Evolutionary conservation across 768 basidiomycete genomes (phyloP).

Genomic region (Trametopsis cervina): DNA sequence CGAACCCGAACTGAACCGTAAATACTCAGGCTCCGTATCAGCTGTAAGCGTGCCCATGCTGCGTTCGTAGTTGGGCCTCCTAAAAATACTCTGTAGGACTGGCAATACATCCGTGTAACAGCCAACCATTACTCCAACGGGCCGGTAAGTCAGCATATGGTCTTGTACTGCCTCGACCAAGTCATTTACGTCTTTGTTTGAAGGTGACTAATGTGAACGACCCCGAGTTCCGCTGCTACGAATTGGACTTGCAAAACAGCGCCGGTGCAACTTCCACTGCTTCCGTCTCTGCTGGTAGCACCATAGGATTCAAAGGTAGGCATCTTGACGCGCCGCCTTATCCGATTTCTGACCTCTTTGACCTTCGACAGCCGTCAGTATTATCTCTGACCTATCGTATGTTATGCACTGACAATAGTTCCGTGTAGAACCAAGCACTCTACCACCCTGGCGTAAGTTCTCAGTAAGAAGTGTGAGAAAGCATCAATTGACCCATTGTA

Average conservation of each 20-base stretch:
- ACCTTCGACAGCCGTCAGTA: conserved; percentile 4
- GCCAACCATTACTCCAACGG: conserved; percentile 25
- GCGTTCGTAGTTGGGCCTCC: neutral
- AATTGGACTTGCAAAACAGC: conserved; percentile 21
- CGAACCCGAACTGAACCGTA: too few relatives aligned
- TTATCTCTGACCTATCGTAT: neutral
- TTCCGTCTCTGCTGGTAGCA: conserved; percentile 22
- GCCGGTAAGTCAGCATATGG: conserved; percentile 24
- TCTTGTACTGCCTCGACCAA: neutral
- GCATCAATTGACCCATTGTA: neutral
- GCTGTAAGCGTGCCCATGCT: conserved; percentile 1
- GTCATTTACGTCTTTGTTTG: neutral
- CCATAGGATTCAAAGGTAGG: conserved; percentile 22
- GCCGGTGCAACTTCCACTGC: conserved; percentile 18
- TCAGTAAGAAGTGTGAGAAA: neutral
- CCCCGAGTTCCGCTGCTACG: conserved; percentile 28
- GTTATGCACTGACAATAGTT: neutral
- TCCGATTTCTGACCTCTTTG: neutral
- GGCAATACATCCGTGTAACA: conserved; percentile 26
- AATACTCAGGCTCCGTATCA: conserved; percentile 1
- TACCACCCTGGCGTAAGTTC: conserved; percentile 22
- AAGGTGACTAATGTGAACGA: conserved; percentile 26
- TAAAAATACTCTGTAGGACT: conserved; percentile 17
- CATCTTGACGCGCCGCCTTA: neutral
- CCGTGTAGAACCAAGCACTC: conserved; percentile 18